Evolutionary conservation across 768 basidiomycete species (phyloP).

Genomic region (Thelephora ganbajun): DNA sequence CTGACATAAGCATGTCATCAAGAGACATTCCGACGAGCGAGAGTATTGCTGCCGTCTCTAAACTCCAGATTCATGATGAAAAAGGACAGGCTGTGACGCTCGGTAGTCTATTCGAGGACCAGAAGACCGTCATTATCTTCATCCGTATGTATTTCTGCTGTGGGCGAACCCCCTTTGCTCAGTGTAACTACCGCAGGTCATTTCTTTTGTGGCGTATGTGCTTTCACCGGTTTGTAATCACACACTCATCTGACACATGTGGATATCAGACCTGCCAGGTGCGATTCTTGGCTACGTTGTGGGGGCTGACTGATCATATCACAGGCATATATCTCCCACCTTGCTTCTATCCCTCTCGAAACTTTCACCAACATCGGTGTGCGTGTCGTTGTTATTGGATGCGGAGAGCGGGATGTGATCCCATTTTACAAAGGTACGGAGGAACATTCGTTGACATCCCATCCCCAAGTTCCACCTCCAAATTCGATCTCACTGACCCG

Average conservation of each 20-base stretch:
- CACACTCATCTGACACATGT: neutral
- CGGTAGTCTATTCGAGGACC: constrained; percentile 32
- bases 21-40: no score
- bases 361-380: constrained; percentile 25
- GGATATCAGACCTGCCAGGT: constrained; percentile 28
- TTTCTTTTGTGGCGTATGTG: constrained; percentile 50
- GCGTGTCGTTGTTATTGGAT: constrained; percentile 40
- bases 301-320: no score
- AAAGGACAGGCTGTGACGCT: constrained; percentile 35
- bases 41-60: no score
- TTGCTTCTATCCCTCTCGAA: constrained; percentile 27
- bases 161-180: neutral
- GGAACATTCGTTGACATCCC: no score
- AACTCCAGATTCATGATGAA: constrained; percentile 27
- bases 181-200: constrained; percentile 26
- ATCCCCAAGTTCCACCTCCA: no score
- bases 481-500: neutral
- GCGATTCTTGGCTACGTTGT: constrained; percentile 1
- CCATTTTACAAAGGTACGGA: constrained; percentile 27
- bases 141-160: constrained; percentile 28
- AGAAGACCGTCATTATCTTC: constrained; percentile 48
- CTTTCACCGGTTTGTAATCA: no score
- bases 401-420: constrained; percentile 36
- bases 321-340: constrained; percentile 34
- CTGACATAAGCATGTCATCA: no score